Conservation (phyloP, 495 filamentous ascomycete species). For the Jackrogersella multiformis region DNA sequence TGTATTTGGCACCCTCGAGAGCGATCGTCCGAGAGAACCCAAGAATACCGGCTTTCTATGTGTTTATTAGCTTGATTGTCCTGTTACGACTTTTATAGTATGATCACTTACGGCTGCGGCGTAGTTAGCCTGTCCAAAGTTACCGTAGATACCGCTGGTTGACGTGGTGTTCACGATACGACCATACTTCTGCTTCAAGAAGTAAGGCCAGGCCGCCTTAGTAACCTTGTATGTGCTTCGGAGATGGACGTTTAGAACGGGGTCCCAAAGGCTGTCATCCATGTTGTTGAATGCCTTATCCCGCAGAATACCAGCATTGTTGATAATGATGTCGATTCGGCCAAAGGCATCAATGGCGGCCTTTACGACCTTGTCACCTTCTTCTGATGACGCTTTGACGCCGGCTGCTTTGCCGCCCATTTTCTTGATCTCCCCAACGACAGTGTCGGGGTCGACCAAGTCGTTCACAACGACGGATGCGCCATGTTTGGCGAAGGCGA, state of each 20-base stretch:
- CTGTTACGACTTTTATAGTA: neutral
- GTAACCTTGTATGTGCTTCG: constrained; percentile 96
- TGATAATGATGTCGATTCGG: constrained; percentile 92
- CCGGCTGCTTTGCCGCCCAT: constrained; percentile 89
- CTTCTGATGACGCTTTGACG: constrained; percentile 93
- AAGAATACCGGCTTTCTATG: constrained; percentile 89
- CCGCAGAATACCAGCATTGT: constrained; percentile 96
- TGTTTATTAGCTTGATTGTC: constrained; percentile 27
- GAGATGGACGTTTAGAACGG: constrained; percentile 90
- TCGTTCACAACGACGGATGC: constrained; percentile 96
- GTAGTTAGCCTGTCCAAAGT: constrained; percentile 99
- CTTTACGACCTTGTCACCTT: constrained; percentile 93
- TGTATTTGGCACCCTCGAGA: constrained; percentile 94
- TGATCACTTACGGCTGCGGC: constrained; percentile 76
- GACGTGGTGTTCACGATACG: constrained; percentile 96
- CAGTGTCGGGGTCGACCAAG: constrained; percentile 88
- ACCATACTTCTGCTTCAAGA: constrained; percentile 99
- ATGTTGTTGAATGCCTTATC: constrained; percentile 99
- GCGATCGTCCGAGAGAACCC: constrained; percentile 94
- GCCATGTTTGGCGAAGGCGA: constrained; percentile 89
- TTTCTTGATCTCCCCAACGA: constrained; percentile 92
- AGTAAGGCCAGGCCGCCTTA: constrained; percentile 97
- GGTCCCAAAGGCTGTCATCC: constrained; percentile 93
- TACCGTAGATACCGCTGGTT: constrained; percentile 97
- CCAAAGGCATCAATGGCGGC: constrained; percentile 92